Evolutionary conservation across 352 stramenopile species (phyloP).

Genomic region (Phytophthora pseudosyringae): DNA sequence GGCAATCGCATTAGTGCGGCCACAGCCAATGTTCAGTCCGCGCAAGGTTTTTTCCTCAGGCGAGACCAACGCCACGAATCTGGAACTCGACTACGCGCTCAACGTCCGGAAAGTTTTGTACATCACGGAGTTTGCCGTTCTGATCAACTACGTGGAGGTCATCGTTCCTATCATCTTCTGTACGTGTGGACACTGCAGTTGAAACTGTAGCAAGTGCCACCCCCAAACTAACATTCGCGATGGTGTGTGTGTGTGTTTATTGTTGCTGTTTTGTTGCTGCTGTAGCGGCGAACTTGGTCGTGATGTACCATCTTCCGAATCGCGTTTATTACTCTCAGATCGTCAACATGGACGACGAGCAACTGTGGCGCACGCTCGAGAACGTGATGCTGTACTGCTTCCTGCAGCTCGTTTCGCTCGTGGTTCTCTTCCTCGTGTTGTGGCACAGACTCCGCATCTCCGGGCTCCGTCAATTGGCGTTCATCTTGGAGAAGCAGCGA

Average conservation of each 20-base stretch:
- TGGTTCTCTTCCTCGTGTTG: slow-evolving; percentile 35
- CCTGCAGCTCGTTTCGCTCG: slow-evolving; percentile 48
- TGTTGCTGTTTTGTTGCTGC: background rate
- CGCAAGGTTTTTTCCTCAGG: background rate
- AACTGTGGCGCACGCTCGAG: slow-evolving; percentile 15
- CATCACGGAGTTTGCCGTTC: slow-evolving; percentile 48
- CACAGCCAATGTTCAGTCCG: background rate
- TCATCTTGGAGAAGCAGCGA: slow-evolving; percentile 47
- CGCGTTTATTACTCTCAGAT: slow-evolving; percentile 41
- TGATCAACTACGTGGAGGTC: slow-evolving; percentile 54
- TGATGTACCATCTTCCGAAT: slow-evolving; percentile 42
- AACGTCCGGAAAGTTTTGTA: slow-evolving; percentile 39
- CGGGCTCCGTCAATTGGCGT: slow-evolving; percentile 37
- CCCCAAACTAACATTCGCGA: background rate
- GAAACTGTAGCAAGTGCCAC: background rate
- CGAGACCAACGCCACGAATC: background rate
- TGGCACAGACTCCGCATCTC: slow-evolving; percentile 31
- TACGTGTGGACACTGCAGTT: slow-evolving; percentile 17
- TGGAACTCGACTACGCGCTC: slow-evolving; percentile 32
- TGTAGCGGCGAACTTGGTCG: slow-evolving; percentile 30
- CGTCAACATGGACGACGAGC: slow-evolving; percentile 14
- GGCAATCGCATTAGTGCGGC: background rate
- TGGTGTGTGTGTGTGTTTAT: too few species aligned
- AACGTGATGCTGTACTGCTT: slow-evolving; percentile 42
- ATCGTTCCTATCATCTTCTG: slow-evolving; percentile 49